Conservation (phyloP, 2,329 filamentous ascomycete species). For the Thielaviopsis populi region DNA sequence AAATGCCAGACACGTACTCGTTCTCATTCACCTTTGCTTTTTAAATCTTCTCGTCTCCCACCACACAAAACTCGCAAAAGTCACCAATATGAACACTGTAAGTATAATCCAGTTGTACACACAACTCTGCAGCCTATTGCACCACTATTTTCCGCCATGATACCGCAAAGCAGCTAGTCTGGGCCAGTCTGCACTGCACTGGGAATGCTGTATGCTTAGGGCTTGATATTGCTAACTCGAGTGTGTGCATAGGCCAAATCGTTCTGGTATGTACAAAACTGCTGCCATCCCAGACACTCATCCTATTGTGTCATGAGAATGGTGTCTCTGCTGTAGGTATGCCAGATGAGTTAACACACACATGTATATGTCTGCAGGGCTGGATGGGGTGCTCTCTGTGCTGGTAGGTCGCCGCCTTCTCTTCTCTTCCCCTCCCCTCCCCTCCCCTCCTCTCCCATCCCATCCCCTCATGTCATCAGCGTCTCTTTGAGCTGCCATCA, state of each 20-base stretch:
- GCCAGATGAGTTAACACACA: neutral
- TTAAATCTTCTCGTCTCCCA: neutral
- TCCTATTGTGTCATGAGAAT: neutral
- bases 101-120: slow-evolving; percentile 20
- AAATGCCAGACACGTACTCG: neutral
- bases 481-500: neutral
- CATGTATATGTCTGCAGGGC: slow-evolving; percentile 39
- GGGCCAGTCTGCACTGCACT: too few species aligned
- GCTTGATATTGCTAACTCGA: slow-evolving; percentile 15
- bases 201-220: neutral
- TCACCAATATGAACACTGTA: slow-evolving; percentile 40
- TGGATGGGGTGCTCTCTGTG: slow-evolving; percentile 80
- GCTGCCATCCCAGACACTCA: neutral
- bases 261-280: slow-evolving; percentile 38
- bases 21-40: neutral
- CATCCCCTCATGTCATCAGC: neutral
- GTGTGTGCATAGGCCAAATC: slow-evolving; percentile 38
- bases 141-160: neutral
- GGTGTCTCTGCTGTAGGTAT: neutral
- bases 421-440: neutral
- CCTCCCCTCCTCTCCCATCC: neutral
- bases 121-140: neutral
- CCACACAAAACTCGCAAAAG: slow-evolving; percentile 6
- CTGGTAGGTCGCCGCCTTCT: slow-evolving; percentile 50
- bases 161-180: neutral